Evolutionary conservation across 1,284 basidiomycete genomes (phyloP).

Genomic region (Ganoderma multipileum): DNA sequence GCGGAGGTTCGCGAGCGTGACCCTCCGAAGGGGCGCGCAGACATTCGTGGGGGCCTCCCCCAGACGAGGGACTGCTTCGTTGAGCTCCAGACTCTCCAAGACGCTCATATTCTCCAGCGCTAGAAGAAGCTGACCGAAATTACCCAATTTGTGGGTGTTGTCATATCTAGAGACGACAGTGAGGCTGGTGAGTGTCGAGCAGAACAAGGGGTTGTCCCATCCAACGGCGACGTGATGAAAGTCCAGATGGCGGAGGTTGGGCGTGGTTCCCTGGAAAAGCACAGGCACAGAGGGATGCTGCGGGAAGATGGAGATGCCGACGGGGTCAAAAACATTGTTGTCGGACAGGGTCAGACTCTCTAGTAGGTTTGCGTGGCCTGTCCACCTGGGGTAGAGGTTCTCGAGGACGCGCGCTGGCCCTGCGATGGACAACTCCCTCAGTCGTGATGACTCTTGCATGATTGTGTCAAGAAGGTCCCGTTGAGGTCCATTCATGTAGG

Average conservation of each 20-base stretch:
- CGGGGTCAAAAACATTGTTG: constrained; percentile 1
- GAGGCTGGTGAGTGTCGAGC: constrained; percentile 13
- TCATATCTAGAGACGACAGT: background rate
- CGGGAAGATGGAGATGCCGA: background rate
- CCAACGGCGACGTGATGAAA: constrained; percentile 7
- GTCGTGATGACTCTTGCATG: constrained; percentile 13
- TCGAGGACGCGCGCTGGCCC: constrained; percentile 7
- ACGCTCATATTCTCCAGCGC: constrained; percentile 15
- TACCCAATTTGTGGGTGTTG: background rate
- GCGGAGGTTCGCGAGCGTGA: background rate
- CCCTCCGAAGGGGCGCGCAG: background rate
- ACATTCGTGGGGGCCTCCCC: background rate
- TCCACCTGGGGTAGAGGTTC: constrained; percentile 7
- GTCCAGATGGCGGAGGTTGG: constrained; percentile 18
- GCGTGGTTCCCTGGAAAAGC: constrained; percentile 15
- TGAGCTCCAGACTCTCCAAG: constrained; percentile 13
- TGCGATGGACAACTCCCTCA: constrained; percentile 13
- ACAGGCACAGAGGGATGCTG: constrained; percentile 1
- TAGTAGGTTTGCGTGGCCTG: background rate
- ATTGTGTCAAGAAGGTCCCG: constrained; percentile 1
- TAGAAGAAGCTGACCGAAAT: constrained; percentile 12
- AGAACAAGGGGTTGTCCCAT: constrained; percentile 24
- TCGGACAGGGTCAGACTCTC: constrained; percentile 12
- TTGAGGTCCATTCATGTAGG: background rate
- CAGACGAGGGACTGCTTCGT: constrained; percentile 22